Evolutionary conservation across 257 asterid species (phyloP).

Genomic region (Solanum tarijense): DNA sequence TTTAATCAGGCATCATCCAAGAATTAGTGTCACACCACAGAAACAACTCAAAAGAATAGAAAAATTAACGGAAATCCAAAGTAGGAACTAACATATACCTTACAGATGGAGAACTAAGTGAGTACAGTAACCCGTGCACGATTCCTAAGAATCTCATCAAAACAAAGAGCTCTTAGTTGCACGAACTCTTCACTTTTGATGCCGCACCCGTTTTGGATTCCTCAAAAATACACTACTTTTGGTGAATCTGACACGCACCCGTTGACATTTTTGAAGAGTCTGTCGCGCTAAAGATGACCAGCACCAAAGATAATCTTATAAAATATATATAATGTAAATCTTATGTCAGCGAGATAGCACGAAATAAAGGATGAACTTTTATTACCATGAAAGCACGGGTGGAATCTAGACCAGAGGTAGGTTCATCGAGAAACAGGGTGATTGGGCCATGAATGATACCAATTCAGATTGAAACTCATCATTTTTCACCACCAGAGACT

Average conservation of each 20-base stretch:
- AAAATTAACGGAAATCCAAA: too few species aligned
- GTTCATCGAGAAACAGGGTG: neutral
- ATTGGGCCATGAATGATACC: neutral
- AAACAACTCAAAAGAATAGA: too few species aligned
- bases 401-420: neutral
- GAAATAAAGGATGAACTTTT: neutral
- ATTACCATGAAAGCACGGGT: neutral
- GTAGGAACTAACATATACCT: too few species aligned
- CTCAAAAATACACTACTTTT: too few species aligned
- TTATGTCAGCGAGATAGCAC: neutral
- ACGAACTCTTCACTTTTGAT: too few species aligned
- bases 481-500: neutral
- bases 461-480: neutral
- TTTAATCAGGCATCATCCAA: too few species aligned
- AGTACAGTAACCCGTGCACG: neutral
- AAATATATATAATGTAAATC: neutral
- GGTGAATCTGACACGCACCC: too few species aligned
- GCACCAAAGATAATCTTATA: neutral
- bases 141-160: neutral
- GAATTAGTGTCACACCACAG: too few species aligned
- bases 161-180: neutral
- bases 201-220: too few species aligned
- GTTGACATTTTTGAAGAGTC: too few species aligned
- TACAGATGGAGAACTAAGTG: too few species aligned
- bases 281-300: neutral